These are phyloP conservation scores for Mycena sp. DNA, from an alignment of 1,284 basidiomycete species.

Conservation along the genomic window DNA sequence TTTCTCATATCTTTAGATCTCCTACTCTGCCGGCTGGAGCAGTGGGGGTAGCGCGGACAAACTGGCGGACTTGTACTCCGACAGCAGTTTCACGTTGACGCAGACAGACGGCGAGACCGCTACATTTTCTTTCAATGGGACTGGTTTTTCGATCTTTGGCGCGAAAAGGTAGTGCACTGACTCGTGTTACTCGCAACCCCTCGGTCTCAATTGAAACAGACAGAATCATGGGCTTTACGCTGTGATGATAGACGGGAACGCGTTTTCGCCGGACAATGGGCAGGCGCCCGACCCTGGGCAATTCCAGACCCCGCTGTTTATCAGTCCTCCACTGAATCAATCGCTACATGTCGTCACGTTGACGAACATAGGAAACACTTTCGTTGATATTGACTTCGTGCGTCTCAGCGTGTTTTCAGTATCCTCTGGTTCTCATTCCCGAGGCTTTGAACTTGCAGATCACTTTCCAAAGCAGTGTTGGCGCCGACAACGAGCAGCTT, in stretches of 20 bases:
- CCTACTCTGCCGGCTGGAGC: conserved; percentile 48
- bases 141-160: conserved; percentile 48
- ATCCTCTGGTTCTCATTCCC: neutral
- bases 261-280: conserved; percentile 42
- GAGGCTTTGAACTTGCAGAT: conserved; percentile 30
- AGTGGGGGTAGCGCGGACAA: conserved; percentile 34
- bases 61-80: conserved; percentile 45
- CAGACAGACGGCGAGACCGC: conserved; percentile 41
- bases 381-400: conserved; percentile 47
- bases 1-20: conserved; percentile 34
- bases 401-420: conserved; percentile 16
- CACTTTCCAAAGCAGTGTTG: conserved; percentile 38
- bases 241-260: conserved; percentile 43
- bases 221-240: conserved; percentile 34
- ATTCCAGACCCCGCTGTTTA: conserved; percentile 37
- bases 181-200: too few relatives aligned
- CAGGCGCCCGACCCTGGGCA: conserved; percentile 11
- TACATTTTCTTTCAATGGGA: conserved; percentile 49
- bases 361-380: conserved; percentile 41
- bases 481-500: conserved; percentile 35
- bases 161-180: conserved; percentile 41
- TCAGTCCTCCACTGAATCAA: conserved; percentile 34
- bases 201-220: too few relatives aligned
- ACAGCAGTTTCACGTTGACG: conserved; percentile 47
- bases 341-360: conserved; percentile 42